Conservation (phyloP, 73 alveolate species). For the Breviolum minutum region DNA sequence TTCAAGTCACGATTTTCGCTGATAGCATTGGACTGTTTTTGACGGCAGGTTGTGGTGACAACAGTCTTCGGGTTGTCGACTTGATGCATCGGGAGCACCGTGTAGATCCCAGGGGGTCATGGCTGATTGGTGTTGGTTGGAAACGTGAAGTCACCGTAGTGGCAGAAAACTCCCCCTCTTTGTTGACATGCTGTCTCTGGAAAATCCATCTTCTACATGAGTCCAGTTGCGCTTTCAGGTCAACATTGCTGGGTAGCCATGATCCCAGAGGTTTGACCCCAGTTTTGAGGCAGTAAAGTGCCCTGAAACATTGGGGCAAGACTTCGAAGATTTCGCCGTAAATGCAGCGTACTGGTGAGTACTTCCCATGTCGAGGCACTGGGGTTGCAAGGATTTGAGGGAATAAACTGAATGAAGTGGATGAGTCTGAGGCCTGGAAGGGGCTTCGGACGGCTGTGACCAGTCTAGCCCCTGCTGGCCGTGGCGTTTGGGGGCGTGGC, state of each 20-base stretch:
- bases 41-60: constrained; percentile 84
- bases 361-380: too few relatives aligned
- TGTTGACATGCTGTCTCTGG: too few relatives aligned
- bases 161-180: neutral
- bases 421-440: constrained; percentile 39
- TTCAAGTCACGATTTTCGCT: neutral
- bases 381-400: too few relatives aligned
- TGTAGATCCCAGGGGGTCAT: neutral
- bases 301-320: too few relatives aligned
- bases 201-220: too few relatives aligned
- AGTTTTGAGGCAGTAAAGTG: too few relatives aligned
- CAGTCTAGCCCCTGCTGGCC: constrained; percentile 51
- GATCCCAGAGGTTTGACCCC: neutral
- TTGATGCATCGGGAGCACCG: constrained; percentile 92
- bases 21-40: neutral
- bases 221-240: neutral
- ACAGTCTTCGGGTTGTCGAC: constrained; percentile 86
- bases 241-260: constrained; percentile 52
- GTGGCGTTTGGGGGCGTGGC: constrained; percentile 76
- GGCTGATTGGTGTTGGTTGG: neutral
- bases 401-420: neutral
- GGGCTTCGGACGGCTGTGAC: constrained; percentile 81
- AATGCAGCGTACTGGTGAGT: too few relatives aligned
- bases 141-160: neutral
- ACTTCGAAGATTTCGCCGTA: too few relatives aligned